Percentiles rank a stretch among this genome's conserved stretches.
phyloP scores from a whole-genome alignment of 2,329 filamentous ascomycete species.

The Talaromyces atroroseus region DNA sequence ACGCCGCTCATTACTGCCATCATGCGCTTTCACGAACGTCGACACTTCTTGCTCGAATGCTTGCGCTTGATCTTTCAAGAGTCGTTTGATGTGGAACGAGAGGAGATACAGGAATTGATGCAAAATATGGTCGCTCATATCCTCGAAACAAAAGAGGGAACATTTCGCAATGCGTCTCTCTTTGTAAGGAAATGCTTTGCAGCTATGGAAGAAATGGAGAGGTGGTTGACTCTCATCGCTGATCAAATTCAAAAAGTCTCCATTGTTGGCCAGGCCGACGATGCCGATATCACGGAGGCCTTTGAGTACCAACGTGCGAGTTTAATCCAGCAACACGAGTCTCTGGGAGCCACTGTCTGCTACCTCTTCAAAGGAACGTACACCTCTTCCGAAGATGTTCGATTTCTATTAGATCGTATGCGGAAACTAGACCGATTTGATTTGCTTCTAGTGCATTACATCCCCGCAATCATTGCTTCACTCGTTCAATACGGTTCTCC shows the following conservation, averaged over 20 bases:
- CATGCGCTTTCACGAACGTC: slow-evolving; percentile 80
- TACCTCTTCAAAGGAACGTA: slow-evolving; percentile 72
- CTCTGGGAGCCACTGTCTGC: slow-evolving; percentile 72
- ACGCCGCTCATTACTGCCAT: slow-evolving; percentile 72
- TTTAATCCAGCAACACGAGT: slow-evolving; percentile 83
- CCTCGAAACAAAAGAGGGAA: slow-evolving; percentile 50
- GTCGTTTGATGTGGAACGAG: slow-evolving; percentile 57
- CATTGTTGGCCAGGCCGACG: slow-evolving; percentile 62
- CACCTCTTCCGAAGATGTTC: slow-evolving; percentile 66
- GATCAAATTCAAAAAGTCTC: slow-evolving; percentile 72
- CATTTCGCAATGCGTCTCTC: slow-evolving; percentile 48
- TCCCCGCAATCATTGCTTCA: slow-evolving; percentile 72
- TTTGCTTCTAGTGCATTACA: slow-evolving; percentile 67
- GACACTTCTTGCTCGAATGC: slow-evolving; percentile 76
- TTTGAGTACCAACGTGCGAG: slow-evolving; percentile 75
- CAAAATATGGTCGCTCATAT: slow-evolving; percentile 54
- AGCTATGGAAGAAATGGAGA: slow-evolving; percentile 70
- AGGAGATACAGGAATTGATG: slow-evolving; percentile 50
- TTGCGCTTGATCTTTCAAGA: slow-evolving; percentile 73
- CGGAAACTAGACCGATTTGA: slow-evolving; percentile 74
- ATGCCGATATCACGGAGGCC: slow-evolving; percentile 65
- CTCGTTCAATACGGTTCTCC: slow-evolving; percentile 74
- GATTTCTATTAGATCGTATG: slow-evolving; percentile 61
- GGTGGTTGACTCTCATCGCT: slow-evolving; percentile 67
- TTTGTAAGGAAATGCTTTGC: slow-evolving; percentile 70